Percentiles rank a stretch among this genome's conserved stretches.
Evolutionary conservation across 352 stramenopile genomes (phyloP).

Genomic region (Pythium inflatum): DNA sequence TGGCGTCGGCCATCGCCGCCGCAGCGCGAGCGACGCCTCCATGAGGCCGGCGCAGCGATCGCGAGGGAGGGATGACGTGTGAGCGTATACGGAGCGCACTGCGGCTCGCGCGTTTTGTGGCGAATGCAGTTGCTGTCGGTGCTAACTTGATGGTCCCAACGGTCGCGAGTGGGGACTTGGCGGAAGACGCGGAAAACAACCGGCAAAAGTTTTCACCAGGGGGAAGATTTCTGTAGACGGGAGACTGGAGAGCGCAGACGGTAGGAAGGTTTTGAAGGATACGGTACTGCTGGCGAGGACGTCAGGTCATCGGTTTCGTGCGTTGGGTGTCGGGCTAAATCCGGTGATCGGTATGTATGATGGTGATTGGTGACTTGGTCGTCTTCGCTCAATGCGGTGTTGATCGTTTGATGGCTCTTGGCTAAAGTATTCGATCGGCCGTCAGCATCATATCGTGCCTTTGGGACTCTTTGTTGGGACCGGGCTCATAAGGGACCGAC

Average conservation of each 20-base stretch:
- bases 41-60: background rate
- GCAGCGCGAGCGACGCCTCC: background rate
- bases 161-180: constrained; percentile 1
- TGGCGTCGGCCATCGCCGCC: background rate
- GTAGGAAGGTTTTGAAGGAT: background rate
- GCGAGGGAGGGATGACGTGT: background rate
- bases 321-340: too few relatives aligned
- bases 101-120: too few relatives aligned
- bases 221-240: background rate
- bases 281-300: background rate
- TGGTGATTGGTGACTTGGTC: too few relatives aligned
- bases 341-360: too few relatives aligned
- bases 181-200: background rate
- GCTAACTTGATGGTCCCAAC: too few relatives aligned
- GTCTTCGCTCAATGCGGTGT: too few relatives aligned
- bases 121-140: too few relatives aligned
- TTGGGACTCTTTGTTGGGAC: too few relatives aligned
- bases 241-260: background rate
- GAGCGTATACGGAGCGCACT: background rate
- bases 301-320: too few relatives aligned
- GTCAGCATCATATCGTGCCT: too few relatives aligned
- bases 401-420: too few relatives aligned
- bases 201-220: constrained; percentile 2
- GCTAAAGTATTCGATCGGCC: too few relatives aligned
- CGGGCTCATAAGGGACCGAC: background rate